Percentiles rank a stretch among this genome's conserved stretches.
phyloP scores from a whole-genome alignment of 495 filamentous ascomycete genomes.

The Penicillium herquei region DNA sequence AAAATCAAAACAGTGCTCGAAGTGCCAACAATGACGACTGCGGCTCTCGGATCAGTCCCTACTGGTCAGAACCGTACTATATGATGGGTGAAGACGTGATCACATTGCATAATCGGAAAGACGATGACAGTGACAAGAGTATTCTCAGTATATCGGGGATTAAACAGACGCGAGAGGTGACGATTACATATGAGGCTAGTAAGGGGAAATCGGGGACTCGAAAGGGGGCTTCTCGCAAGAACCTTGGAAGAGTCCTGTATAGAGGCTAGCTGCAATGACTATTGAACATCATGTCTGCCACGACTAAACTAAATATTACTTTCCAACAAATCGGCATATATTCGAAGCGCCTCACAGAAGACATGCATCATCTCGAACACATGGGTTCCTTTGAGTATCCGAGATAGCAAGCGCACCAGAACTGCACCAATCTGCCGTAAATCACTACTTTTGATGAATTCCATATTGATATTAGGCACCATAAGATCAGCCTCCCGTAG shows the following conservation, averaged over 20 bases:
- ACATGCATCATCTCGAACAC: constrained; percentile 10
- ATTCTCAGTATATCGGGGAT: constrained; percentile 1
- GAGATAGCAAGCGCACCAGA: constrained; percentile 3
- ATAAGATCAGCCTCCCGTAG: constrained; percentile 1
- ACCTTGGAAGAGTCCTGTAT: too few relatives aligned
- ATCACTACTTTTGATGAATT: neutral
- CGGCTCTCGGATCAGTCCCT: too few relatives aligned
- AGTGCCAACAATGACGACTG: neutral
- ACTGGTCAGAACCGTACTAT: neutral
- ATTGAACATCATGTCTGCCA: neutral
- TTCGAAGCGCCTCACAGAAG: constrained; percentile 1
- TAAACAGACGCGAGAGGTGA: constrained; percentile 9
- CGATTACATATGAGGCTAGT: constrained; percentile 1
- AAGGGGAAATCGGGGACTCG: neutral
- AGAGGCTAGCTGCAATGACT: neutral
- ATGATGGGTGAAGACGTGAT: constrained; percentile 2
- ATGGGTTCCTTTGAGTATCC: constrained; percentile 3
- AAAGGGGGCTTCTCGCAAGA: too few relatives aligned
- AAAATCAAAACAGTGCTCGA: neutral
- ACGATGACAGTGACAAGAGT: constrained; percentile 4
- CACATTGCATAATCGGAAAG: neutral
- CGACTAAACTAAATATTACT: neutral
- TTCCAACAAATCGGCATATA: neutral
- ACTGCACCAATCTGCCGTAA: neutral
- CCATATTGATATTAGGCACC: neutral